Evolutionary conservation across 2,329 filamentous ascomycete genomes (phyloP).

Genomic region (Phaeosphaeria sp.): DNA sequence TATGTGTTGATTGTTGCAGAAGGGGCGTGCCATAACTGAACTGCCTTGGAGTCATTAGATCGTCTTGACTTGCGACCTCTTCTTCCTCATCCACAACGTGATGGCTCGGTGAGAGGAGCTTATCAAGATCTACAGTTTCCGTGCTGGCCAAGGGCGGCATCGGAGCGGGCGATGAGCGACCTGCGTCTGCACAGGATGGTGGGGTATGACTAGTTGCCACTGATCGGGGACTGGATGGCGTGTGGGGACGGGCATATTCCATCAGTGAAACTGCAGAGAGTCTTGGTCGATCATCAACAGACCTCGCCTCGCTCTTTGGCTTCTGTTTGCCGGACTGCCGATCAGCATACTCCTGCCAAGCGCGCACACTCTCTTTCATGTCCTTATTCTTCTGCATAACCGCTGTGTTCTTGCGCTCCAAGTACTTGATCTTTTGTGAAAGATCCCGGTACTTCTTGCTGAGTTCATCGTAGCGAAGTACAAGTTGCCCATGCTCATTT

Average conservation of each 20-base stretch:
- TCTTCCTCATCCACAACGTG: not conserved
- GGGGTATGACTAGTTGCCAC: conserved; percentile 23
- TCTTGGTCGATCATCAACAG: conserved; percentile 13
- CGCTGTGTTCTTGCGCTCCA: conserved; percentile 39
- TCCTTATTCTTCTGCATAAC: conserved; percentile 47
- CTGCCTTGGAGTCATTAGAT: conserved; percentile 14
- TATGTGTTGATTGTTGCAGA: not conserved
- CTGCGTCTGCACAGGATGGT: conserved; percentile 11
- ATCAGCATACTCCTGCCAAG: conserved; percentile 47
- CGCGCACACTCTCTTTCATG: conserved; percentile 49
- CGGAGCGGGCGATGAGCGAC: conserved; percentile 26
- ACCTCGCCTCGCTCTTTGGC: conserved; percentile 19
- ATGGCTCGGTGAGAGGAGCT: not conserved
- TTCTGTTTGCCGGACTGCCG: conserved; percentile 34
- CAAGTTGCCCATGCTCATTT: conserved; percentile 35
- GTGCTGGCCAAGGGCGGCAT: conserved; percentile 8
- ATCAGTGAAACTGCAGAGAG: conserved; percentile 8
- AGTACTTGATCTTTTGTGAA: conserved; percentile 36
- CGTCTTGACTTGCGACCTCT: not conserved
- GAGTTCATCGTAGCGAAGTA: conserved; percentile 41
- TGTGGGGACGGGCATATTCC: conserved; percentile 15
- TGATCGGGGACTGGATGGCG: conserved; percentile 32
- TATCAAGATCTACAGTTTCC: not conserved
- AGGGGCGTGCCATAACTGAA: not conserved
- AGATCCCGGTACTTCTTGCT: conserved; percentile 37